Percentiles rank a stretch among this genome's conserved stretches.
Evolutionary conservation across 2,329 filamentous ascomycete species (phyloP).

Genomic region (Ampelomyces quisqualis): DNA sequence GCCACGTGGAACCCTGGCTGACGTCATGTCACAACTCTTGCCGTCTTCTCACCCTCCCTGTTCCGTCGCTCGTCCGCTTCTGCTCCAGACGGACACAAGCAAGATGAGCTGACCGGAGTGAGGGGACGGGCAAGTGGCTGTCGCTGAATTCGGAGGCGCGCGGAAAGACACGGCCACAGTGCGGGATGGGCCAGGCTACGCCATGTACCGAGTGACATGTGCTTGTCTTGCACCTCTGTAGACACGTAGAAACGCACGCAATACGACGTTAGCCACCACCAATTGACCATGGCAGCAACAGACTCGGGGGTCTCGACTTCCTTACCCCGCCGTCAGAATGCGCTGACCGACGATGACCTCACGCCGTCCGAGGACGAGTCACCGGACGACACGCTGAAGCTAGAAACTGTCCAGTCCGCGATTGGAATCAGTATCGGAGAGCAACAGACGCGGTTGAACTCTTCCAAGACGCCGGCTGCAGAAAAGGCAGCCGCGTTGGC

Average conservation of each 20-base stretch:
- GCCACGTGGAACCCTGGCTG: no score
- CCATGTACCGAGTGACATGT: slow-evolving; percentile 15
- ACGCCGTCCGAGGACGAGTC: slow-evolving; percentile 51
- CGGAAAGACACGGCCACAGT: slow-evolving; percentile 33
- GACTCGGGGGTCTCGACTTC: slow-evolving; percentile 4
- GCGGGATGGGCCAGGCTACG: slow-evolving; percentile 15
- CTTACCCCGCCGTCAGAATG: slow-evolving; percentile 32
- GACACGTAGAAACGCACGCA: slow-evolving; percentile 5
- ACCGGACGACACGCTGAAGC: slow-evolving; percentile 27
- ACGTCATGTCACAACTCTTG: no score
- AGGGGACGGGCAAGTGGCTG: no score
- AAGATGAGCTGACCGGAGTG: no score
- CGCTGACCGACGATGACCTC: slow-evolving; percentile 42
- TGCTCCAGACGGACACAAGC: no score
- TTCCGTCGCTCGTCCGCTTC: no score
- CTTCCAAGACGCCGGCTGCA: slow-evolving; percentile 58
- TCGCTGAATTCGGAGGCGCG: slow-evolving; percentile 21
- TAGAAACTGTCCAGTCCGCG: slow-evolving; percentile 48
- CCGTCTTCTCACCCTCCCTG: no score
- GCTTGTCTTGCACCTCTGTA: slow-evolving; percentile 11
- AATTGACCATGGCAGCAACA: slow-evolving; percentile 25
- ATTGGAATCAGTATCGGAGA: slow-evolving; percentile 62
- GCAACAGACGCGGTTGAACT: slow-evolving; percentile 58
- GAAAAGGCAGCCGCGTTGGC: slow-evolving; percentile 61
- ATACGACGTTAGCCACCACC: slow-evolving; percentile 5